Evolutionary conservation across 2,329 filamentous ascomycete species (phyloP), one percentile per base, ranked within the genome.

Genomic region (Trichoderma koningiopsis): DNA sequence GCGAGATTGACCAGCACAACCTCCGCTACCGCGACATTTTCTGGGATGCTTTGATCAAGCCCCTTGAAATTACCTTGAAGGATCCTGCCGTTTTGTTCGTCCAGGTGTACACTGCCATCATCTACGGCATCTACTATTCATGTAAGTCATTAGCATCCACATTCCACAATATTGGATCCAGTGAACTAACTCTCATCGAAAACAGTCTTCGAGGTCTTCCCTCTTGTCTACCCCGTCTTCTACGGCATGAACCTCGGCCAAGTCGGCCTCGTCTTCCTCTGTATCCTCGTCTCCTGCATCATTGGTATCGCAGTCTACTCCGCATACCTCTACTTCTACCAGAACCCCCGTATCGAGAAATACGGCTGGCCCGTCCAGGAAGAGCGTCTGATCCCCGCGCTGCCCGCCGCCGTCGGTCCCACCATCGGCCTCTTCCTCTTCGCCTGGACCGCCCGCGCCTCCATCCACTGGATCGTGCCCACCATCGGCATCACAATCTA

Each of bases 61-160:
- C 88, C 2, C 77, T 86, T 16, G 83, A 88, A 76, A 87, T 90
- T 73, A 88, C 83, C 7, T 71, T 89, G 75, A 85, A 87, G 74
- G 88, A 90, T 68, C 88, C 88, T 0, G 86, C 88, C 14, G 84
- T 91, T 72, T 77, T 88, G 70, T 90, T 91, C 76, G 84, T 87
- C 1, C 86, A 89, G 74, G 68, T 89, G 47, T 91, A 90, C 77
- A 87, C 85, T 3, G 85, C 84, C 66, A 83, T 90, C 72, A 84
- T 87, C 72, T 91, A 89, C 77, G 86, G 82, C 65, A 88, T 87
- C 75, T 88, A 88, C 80, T 88, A 88, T 74, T 84, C 82, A 53
- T 91, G 78, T 78, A 73, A 75, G 77, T 43, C n/a, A 13, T n/a
- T 7, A 43, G 7, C 7, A 4, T 47, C 43, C 14, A 8, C 8